These are phyloP conservation scores for Pseudogymnoascus sp. DNA, from an alignment of 2,329 filamentous ascomycete genomes.

Conservation along the genomic window DNA sequence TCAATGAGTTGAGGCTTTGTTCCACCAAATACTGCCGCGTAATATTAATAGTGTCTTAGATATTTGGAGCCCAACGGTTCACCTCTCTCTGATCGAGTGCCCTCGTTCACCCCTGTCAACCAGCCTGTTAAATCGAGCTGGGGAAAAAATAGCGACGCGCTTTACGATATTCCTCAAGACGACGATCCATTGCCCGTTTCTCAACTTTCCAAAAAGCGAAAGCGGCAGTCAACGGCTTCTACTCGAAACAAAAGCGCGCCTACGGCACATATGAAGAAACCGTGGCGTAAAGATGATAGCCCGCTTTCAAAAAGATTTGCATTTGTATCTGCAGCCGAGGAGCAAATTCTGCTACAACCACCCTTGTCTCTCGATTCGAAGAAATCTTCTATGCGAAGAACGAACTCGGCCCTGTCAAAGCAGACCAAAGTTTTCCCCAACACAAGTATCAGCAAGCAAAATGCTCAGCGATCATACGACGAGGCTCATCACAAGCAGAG, in stretches of 20 bases:
- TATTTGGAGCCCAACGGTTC: background rate
- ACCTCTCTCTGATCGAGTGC: background rate
- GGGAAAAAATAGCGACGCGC: constrained; percentile 10
- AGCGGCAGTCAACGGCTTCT: constrained; percentile 9
- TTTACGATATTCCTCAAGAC: constrained; percentile 15
- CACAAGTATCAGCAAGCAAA: constrained; percentile 20
- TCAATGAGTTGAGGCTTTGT: background rate
- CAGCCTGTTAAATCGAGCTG: constrained; percentile 13
- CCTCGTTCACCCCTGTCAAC: constrained; percentile 11
- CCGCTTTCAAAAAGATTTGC: background rate
- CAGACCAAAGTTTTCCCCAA: constrained; percentile 18
- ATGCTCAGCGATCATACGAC: background rate
- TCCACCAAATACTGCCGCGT: background rate
- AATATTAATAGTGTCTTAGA: background rate
- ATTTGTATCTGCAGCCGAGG: background rate
- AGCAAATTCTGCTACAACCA: background rate
- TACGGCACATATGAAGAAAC: background rate
- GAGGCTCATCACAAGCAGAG: background rate
- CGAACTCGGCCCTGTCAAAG: constrained; percentile 6
- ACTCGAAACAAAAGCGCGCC: background rate
- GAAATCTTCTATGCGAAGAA: constrained; percentile 11
- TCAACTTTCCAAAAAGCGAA: constrained; percentile 6
- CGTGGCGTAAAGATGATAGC: background rate
- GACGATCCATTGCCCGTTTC: background rate
- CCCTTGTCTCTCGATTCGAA: constrained; percentile 10